Evolutionary conservation across 2,329 filamentous ascomycete species (phyloP).

Genomic region (Ceratocystis colombiana): DNA sequence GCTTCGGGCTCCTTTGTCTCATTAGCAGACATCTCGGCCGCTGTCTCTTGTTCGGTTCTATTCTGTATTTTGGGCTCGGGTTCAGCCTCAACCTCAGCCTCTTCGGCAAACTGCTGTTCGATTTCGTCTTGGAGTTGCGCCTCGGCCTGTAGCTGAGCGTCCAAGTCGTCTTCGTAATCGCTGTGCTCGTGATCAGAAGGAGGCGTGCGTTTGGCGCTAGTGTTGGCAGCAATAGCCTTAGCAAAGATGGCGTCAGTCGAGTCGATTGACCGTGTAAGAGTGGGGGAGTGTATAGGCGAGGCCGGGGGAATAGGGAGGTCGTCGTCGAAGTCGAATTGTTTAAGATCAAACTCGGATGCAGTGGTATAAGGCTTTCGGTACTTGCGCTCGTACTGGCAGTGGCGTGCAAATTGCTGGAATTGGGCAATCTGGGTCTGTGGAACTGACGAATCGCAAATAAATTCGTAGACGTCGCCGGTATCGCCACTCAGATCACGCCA

Average conservation of each 20-base stretch:
- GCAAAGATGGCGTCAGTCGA: conserved; percentile 48
- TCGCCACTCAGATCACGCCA: conserved; percentile 95
- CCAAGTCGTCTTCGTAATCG: conserved; percentile 20
- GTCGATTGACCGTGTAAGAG: conserved; percentile 45
- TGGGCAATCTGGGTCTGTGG: conserved; percentile 60
- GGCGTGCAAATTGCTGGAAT: conserved; percentile 71
- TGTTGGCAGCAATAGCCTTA: conserved; percentile 40
- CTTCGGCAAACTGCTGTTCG: conserved; percentile 41
- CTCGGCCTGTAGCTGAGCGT: conserved; percentile 23
- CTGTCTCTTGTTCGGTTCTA: background rate
- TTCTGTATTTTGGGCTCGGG: conserved; percentile 2
- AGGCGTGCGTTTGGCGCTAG: conserved; percentile 35
- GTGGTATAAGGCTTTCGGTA: conserved; percentile 69
- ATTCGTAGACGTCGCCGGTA: conserved; percentile 91
- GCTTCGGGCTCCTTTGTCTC: conserved; percentile 13
- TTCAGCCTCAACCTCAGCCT: conserved; percentile 29
- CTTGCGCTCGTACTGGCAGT: conserved; percentile 98
- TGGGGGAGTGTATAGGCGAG: conserved; percentile 52
- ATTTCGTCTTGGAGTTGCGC: conserved; percentile 22
- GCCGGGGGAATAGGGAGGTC: conserved; percentile 55
- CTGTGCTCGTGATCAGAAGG: conserved; percentile 24
- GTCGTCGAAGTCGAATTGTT: conserved; percentile 68
- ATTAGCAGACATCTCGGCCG: background rate
- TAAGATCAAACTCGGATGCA: conserved; percentile 70
- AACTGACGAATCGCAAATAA: conserved; percentile 75